Base-by-base conservation (phyloP, 257 asterid species). In the Lithospermum erythrorhizon region DNA sequence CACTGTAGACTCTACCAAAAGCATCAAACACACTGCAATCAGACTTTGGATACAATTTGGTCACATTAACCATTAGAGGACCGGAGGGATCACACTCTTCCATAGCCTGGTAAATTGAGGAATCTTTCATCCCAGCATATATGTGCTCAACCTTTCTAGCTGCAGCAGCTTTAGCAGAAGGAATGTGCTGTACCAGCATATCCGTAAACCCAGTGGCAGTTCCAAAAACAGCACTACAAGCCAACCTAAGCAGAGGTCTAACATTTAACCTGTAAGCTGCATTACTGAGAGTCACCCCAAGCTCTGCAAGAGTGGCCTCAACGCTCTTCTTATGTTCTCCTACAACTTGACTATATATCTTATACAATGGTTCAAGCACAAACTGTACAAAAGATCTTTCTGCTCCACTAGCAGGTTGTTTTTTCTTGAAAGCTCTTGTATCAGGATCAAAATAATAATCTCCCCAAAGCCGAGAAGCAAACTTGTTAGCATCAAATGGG, bases 281-380 rank as follows among this genome's bases (percentile, higher is more conserved):
- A 72, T 93, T 93, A 77, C 95, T 86, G 68, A 93, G 73, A 52
- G 95, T 93, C 78, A 89, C 98, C 53, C 95, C 98, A 57, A 88
- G 94, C 66, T 91, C 95, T 6, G 85, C 81, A 55, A 93, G 90
- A 58, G 95, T 89, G 62, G 86, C 82, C 77, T 93, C 98, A 74
- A 89, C 98, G 58, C 95, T 86, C 81, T 93, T 93, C 71, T 93
- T 93, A 64, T 93, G 98, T 72, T 93, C 98, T 66, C 98, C 97
- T 64, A 93, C 76, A 69, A 89, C 98, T 82, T 93, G 97, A 72
- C 98, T 89, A 59, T 93, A 93, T 16, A 93, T 61, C 75, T 93
- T 89, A 68, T 93, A 93, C 53, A 93, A 95, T 25, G 98, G 98
- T 57, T 93, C 97, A 0, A 93, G 97, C 55, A 93, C 80, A 73